Conservation (phyloP, 257 asterid genomes). For the Gentiana straminea region DNA sequence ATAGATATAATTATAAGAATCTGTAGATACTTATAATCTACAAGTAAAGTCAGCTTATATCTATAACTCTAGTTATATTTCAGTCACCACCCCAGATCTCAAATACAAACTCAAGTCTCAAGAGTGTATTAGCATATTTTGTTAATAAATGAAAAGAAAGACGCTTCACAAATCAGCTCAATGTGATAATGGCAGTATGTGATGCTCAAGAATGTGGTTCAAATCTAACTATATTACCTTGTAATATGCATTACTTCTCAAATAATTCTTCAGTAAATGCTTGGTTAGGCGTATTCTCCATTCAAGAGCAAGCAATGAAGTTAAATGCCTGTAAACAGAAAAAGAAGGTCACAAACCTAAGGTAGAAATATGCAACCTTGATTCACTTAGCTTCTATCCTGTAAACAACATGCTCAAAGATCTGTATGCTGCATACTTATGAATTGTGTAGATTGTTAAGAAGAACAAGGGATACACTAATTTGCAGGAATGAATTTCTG, state of each 20-base stretch:
- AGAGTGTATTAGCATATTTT: no score
- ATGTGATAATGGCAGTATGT: not conserved
- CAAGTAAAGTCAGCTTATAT: no score
- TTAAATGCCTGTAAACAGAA: conserved; percentile 54
- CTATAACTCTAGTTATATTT: no score
- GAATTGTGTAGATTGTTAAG: not conserved
- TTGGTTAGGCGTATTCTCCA: conserved; percentile 97
- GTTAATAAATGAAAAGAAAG: no score
- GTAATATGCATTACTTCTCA: conserved; percentile 82
- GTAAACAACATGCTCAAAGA: not conserved
- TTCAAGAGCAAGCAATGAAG: conserved; percentile 87
- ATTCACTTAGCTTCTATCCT: no score
- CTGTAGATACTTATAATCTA: no score
- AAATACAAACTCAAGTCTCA: no score
- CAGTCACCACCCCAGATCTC: no score
- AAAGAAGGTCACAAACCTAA: not conserved
- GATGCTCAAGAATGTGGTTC: not conserved
- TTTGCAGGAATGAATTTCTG: no score
- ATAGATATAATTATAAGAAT: no score
- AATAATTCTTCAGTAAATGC: conserved; percentile 71
- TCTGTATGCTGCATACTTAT: not conserved
- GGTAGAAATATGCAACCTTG: no score
- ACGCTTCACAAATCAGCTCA: not conserved
- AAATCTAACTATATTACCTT: conserved; percentile 39
- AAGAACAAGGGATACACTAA: not conserved